phyloP scores from a whole-genome alignment of 129 eudicot genomes.

The Tanacetum coccineum region DNA sequence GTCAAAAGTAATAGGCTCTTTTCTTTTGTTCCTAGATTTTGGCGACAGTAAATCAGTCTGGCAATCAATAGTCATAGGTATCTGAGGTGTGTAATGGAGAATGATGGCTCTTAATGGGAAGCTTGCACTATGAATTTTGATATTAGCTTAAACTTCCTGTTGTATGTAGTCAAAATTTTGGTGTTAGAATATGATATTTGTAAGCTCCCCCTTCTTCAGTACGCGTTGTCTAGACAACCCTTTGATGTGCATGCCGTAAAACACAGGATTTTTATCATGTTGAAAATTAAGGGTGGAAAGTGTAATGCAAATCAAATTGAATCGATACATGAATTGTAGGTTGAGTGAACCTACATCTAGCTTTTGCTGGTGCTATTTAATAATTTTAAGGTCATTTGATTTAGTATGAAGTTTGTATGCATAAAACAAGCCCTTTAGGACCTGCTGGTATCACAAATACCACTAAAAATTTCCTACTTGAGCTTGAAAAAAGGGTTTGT shows the following conservation, averaged over 20 bases:
- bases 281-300: not conserved
- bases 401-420: not conserved
- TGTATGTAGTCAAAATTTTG: slow-evolving; percentile 13
- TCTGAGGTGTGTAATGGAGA: slow-evolving; percentile 10
- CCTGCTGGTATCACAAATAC: no score
- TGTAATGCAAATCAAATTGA: not conserved
- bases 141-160: slow-evolving; percentile 1
- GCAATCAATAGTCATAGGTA: slow-evolving; percentile 3
- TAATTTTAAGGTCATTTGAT: not conserved
- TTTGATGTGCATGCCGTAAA: not conserved
- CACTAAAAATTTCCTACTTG: no score
- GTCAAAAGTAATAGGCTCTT: slow-evolving; percentile 4
- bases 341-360: not conserved
- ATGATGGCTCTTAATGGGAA: slow-evolving; percentile 8
- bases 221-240: no score
- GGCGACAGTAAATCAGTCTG: slow-evolving; percentile 24
- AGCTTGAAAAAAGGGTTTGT: no score
- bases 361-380: not conserved
- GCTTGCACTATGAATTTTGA: not conserved
- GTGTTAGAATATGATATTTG: no score
- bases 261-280: not conserved
- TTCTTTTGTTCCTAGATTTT: slow-evolving; percentile 36
- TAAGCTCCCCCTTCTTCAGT: no score
- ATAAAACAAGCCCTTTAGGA: no score
- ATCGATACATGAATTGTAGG: not conserved